Base-by-base conservation (phyloP, 805 yeast genomes). In the Martiniozyma abietophila region DNA sequence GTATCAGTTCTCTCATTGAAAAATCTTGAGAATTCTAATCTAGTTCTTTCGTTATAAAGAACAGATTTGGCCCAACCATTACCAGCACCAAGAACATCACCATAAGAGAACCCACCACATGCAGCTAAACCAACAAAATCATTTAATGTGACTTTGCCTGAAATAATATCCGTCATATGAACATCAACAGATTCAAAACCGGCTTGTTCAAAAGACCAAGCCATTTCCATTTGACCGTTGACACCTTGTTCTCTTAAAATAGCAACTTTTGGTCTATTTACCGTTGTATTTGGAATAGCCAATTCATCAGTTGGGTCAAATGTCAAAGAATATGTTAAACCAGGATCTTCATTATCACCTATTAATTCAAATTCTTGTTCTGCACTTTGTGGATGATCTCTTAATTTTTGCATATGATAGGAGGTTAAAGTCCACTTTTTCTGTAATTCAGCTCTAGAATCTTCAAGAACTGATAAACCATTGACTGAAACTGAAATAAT, bases 41-140 rank as follows among this genome's bases (percentile, higher is more conserved):
- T 76, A 24, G 89, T 81, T 35, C 62, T 65, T 24, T 74, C 83
- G 54, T 89, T 80, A 71, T 78, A 86, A 45, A 92, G 63, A 8
- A 92, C 95, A 12, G 96, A 84, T 53, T 85, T 86, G 39, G 98
- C 98, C 98, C 98, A 92, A 39, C 98, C 98, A 35, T 89, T 81
- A 55, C 96, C 98, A 23, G 98, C 98, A 47, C 98, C 98, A 40
- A 92, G 67, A 31, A 92, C 98, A 61, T 92, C 98, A 69, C 98
- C 98, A 53, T 88, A 92, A 2, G 96, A 85, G 68, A 92, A 92
- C 11, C 98, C 98, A 61, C 98, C 98, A 64, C 98, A 94, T 4
- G 97, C 97, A 27, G 96, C 97, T 31, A 92, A 49, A 42, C 98
- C 98, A 32, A 79, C 84, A 59, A 92, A 92, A 29, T 74, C 80